phyloP scores from a whole-genome alignment of 2,329 filamentous ascomycete genomes.

The Pseudohalonectria lignicola region DNA sequence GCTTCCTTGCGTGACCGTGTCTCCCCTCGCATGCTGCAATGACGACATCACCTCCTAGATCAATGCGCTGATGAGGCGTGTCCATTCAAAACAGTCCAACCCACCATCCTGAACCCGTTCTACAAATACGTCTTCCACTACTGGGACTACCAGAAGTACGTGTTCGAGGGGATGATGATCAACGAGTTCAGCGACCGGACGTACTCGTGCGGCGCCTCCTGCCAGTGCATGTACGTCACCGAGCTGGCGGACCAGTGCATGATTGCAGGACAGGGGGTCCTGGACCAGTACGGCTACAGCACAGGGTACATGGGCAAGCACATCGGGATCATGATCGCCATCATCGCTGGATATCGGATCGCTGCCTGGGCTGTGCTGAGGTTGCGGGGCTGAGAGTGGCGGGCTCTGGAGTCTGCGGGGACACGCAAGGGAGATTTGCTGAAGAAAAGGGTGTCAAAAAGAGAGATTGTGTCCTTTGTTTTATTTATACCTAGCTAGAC shows the following conservation, averaged over 20 bases:
- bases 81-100: constrained; percentile 54
- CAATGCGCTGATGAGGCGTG: constrained; percentile 16
- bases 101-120: constrained; percentile 65
- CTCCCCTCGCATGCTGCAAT: background rate
- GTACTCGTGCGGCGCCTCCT: constrained; percentile 47
- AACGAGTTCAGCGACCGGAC: constrained; percentile 64
- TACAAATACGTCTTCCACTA: constrained; percentile 84
- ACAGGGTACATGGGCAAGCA: constrained; percentile 53
- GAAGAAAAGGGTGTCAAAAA: no score
- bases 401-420: no score
- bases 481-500: no score
- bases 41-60: background rate
- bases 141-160: constrained; percentile 78
- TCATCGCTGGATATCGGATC: constrained; percentile 62
- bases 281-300: constrained; percentile 59
- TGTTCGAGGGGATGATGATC: constrained; percentile 89
- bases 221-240: constrained; percentile 61
- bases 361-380: constrained; percentile 54
- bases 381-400: constrained; percentile 15
- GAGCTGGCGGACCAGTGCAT: constrained; percentile 51
- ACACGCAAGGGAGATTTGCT: no score
- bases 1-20: no score
- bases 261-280: constrained; percentile 60
- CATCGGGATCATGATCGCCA: constrained; percentile 68
- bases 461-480: no score